Evolutionary conservation across 140 eudicot genomes (phyloP).

Genomic region (Cichorium intybus): DNA sequence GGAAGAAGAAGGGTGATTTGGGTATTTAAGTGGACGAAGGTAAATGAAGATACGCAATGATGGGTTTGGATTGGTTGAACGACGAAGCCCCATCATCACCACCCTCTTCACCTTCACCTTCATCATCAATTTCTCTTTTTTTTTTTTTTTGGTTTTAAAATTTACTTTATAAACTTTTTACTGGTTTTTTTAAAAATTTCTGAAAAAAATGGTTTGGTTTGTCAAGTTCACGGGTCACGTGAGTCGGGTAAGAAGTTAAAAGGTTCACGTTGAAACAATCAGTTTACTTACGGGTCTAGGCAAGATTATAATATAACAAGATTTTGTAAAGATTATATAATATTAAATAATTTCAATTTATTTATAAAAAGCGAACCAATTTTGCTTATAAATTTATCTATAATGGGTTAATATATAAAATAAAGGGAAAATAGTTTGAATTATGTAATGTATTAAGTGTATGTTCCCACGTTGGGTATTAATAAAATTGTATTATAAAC

Average conservation of each 20-base stretch:
- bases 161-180: too few species aligned
- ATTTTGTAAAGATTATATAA: too few species aligned
- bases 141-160: not conserved
- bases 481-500: too few species aligned
- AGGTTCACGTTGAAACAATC: not conserved
- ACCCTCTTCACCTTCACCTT: slow-evolving; percentile 28
- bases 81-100: slow-evolving; percentile 68
- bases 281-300: not conserved
- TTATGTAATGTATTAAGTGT: too few species aligned
- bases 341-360: too few species aligned
- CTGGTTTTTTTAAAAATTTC: too few species aligned
- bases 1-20: slow-evolving; percentile 8
- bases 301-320: too few species aligned
- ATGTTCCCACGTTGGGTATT: too few species aligned
- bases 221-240: not conserved
- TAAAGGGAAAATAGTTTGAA: too few species aligned
- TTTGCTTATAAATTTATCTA: too few species aligned
- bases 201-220: not conserved
- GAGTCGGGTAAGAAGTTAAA: not conserved
- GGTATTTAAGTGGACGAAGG: slow-evolving; percentile 26
- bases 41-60: slow-evolving; percentile 85
- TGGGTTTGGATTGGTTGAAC: slow-evolving; percentile 77
- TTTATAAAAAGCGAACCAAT: too few species aligned
- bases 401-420: too few species aligned
- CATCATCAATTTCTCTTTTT: slow-evolving; percentile 45